Evolutionary conservation across 2,329 filamentous ascomycete genomes (phyloP), one percentile per base, ranked within the genome.

Genomic region (Coniochaeta pulveracea): DNA sequence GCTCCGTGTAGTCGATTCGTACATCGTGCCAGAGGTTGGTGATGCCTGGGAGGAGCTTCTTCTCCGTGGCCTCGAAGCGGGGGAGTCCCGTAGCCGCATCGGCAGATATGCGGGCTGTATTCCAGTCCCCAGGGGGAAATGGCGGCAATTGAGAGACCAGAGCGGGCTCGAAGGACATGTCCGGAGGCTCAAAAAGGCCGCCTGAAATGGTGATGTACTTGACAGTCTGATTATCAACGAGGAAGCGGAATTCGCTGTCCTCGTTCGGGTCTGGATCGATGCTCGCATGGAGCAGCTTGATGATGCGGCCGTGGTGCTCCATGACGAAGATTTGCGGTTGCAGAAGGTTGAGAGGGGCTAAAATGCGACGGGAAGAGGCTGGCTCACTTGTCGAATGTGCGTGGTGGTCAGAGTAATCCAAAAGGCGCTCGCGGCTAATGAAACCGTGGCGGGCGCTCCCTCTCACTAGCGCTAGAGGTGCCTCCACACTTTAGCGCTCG

Each of bases 121-220:
- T 63, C 59, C 58, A 64, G 39, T 57, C 50, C 9, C 58, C 56
- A 1, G 45, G 30, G 2, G 56, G 57, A 11, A 63, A 52, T 4
- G 47, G 43, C 4, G 60, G 58, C 8, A 64, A 47, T 9, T 47
- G 36, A 5, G 49, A 25, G 21, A 56, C 38, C 17, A 61, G 41
- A 8, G 40, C 34, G 10, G 55, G 55, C 7, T 40, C 49, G 32
- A 52, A 58, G 3, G 14, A 48, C 34, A 56, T 44, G 34, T 58
- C 51, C 22, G 53, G 47, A 12, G 35, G 35, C 18, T 47, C 44
- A 29, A 54, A 50, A 3, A 54, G 34, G 32, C 55, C 52, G 9
- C 49, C 39, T 7, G 55, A 55, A 18, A 63, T 47, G 10, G 49
- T 56, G 19, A 63, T 43, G 38, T 63, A 62, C 44, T 60, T 62